Base-by-base conservation (phyloP, 306 rosid species). In the Castanospermum australe region DNA sequence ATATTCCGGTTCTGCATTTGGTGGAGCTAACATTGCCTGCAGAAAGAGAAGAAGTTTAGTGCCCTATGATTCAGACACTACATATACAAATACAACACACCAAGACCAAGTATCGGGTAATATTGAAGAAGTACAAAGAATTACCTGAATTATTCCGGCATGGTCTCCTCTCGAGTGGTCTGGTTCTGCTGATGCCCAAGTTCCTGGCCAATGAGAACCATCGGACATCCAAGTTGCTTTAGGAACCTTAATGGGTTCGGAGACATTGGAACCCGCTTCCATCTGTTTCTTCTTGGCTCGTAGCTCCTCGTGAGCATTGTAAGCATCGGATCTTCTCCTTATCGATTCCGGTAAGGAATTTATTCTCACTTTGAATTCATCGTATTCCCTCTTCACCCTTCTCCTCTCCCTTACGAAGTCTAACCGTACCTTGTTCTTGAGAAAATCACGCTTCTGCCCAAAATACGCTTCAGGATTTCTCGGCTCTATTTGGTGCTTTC, bases 171-270 rank as follows among this genome's bases (percentile, higher is more conserved):
- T 86, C 0, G 96, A 84, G 81, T 93, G 97, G 7, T 93, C 96
- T 4, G 84, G 24, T 75, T 93, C 94, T 22, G 85, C 88, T 9
- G 94, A 93, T 15, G 83, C 79, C 97, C 97, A 93, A 61, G 97
- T 89, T 73, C 97, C 97, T n/a, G 92, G 87, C 97, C 97, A 93
- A 70, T 88, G 92, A 86, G 96, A 89, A 38, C 96, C 92, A 85
- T 93, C 97, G 1, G 97, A 93, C 97, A 93, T 93, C 97, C 97
- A 93, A 24, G 87, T 93, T 68, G 92, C 97, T 82, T 82, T 92
- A 0, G 91, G 74, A 79, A 85, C 83, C 87, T 88, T 93, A 12
- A 90, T 65, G 15, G 83, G 67, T 17, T 92, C 93, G 0, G 92
- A 85, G 36, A 80, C 71, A 80, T 41, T 75, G 12, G 87, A 75